These are phyloP conservation scores for Leccinum subgranulosum DNA, from an alignment of 768 basidiomycete species.

Conservation along the genomic window DNA sequence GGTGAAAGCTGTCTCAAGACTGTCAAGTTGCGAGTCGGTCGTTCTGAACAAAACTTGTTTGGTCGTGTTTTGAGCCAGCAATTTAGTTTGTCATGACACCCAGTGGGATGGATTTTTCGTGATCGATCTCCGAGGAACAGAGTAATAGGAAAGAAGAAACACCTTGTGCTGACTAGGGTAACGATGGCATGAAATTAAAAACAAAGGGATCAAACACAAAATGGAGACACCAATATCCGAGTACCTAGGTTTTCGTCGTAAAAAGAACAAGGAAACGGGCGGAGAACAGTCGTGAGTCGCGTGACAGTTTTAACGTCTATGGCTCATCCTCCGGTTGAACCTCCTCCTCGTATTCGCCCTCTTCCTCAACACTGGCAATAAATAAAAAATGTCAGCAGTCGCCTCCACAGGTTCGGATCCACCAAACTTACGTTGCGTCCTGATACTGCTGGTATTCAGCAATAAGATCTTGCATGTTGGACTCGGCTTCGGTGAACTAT, in stretches of 20 bases:
- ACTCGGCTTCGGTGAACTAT: slow-evolving; percentile 96
- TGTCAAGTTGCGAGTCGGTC: too few relatives aligned
- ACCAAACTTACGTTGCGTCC: slow-evolving; percentile 78
- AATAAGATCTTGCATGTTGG: slow-evolving; percentile 98
- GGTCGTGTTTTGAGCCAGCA: slow-evolving; percentile 4
- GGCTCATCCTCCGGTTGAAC: slow-evolving; percentile 57
- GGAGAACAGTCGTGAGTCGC: slow-evolving; percentile 18
- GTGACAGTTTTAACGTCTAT: slow-evolving; percentile 29
- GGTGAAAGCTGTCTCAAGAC: not conserved
- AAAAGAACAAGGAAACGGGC: slow-evolving; percentile 16
- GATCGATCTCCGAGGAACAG: slow-evolving; percentile 1
- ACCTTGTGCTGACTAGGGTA: slow-evolving; percentile 29
- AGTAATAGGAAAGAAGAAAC: slow-evolving; percentile 5
- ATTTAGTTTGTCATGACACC: not conserved
- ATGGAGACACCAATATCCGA: slow-evolving; percentile 30
- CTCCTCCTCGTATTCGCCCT: slow-evolving; percentile 88
- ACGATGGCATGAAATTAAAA: slow-evolving; percentile 31
- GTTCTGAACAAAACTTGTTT: slow-evolving; percentile 1
- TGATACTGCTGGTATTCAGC: slow-evolving; percentile 98
- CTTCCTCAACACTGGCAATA: slow-evolving; percentile 70
- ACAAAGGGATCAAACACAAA: slow-evolving; percentile 27
- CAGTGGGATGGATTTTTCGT: not conserved
- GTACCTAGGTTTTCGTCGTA: slow-evolving; percentile 36
- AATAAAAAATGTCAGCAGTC: slow-evolving; percentile 9
- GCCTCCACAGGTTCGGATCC: not conserved